Evolutionary conservation across 2,329 filamentous ascomycete species (phyloP), one percentile per base, ranked within the genome.

Genomic region (Fusarium chuoi): DNA sequence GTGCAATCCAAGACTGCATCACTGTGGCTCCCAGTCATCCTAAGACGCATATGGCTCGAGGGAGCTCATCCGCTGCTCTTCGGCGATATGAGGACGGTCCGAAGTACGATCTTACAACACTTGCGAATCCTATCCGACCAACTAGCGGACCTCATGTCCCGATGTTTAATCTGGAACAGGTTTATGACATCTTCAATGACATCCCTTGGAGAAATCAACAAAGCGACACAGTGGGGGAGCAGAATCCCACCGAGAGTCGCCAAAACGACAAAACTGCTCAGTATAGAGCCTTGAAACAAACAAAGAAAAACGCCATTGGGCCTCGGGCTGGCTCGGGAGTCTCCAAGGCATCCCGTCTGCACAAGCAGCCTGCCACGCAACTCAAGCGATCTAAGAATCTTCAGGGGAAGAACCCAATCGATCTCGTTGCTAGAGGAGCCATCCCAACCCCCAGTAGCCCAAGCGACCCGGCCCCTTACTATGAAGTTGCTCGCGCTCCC

Each of bases 51-150:
- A 55, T 55, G 55, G n/a, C 42, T 17, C 33, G 14, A 24, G 48
- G 54, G 30, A 33, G 20, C 39, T 14, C 44, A n/a, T 28, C 39
- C n/a, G 24, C 22, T 35, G 36, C 33, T 41, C 24, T 26, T 52
- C 55, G 28, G 35, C 67, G 24, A 18, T 24, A 33, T 7, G 49
- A 51, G 17, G 45, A 44, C 12, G 24, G 28, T 10, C 39, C 51
- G 11, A 30, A 22, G 15, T 71, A 67, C 26, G 67, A 71, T 39
- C 49, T 71, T 10, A 26, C 42, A 39, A 36, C 45, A 17, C 49
- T 71, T 26, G 39, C 49, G 7, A 46, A 46, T 24, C 49, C 55
- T 28, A 35, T 26, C 41, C 39, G 20, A 28, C 26, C 20, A 35
- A 20, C 24, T 18, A 45, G 35, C 30, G 57, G 17, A 22, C 20